phyloP scores from a whole-genome alignment of 129 eudicot species.

The Apium graveolens region DNA sequence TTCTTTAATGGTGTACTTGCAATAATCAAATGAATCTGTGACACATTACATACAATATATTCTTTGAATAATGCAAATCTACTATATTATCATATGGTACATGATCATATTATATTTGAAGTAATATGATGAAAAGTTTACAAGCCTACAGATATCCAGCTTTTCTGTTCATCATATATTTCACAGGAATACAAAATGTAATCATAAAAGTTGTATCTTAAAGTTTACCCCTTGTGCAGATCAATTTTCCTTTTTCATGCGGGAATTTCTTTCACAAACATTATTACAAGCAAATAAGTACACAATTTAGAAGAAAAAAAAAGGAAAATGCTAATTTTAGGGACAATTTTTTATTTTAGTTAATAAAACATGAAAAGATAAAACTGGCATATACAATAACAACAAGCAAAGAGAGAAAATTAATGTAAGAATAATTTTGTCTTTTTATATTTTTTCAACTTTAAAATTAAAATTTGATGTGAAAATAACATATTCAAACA shows the following conservation, averaged over 20 bases:
- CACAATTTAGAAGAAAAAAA: no score
- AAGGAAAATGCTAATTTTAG: no score
- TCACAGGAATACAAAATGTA: neutral
- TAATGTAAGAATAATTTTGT: no score
- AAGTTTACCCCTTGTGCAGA: neutral
- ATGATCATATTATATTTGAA: neutral
- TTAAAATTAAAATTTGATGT: no score
- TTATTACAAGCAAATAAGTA: neutral
- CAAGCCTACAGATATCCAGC: neutral
- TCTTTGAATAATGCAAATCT: neutral
- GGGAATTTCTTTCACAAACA: no score
- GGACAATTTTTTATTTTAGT: no score
- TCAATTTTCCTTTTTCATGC: neutral
- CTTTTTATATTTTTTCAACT: no score
- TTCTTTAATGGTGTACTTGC: neutral
- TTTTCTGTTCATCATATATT: neutral
- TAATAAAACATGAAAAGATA: no score
- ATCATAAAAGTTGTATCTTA: neutral
- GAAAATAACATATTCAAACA: no score
- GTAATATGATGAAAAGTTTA: neutral
- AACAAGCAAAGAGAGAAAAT: no score
- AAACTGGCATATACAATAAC: no score
- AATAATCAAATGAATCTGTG: neutral
- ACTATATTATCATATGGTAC: neutral
- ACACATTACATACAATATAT: neutral